Base-by-base conservation (phyloP, 164 flowering plant species). In the Stephania yunnanensis region DNA sequence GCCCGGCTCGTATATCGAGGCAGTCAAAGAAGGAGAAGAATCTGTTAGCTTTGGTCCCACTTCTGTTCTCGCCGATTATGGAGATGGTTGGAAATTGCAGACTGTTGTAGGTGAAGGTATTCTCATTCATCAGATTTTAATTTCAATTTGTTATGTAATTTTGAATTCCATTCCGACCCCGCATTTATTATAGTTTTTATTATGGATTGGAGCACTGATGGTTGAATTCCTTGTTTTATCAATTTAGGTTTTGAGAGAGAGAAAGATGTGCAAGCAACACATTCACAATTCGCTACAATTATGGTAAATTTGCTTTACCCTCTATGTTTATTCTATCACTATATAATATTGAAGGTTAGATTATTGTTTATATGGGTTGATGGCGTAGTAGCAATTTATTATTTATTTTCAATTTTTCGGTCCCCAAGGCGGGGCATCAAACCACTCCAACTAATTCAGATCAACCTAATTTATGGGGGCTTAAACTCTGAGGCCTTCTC, bases 1-100 rank as follows among this genome's bases (percentile, higher is more conserved):
- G 48, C 77, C 78, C 7, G 92, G 85, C 73, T 80, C 73, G 42
- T 75, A 85, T 73, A 86, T 93, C 69, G 92, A 89, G 82, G 91
- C 97, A 7, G 82, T 83, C 73, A 93, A 92, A 84, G 88, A 87
- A 70, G 94, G 91, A 42, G 95, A 93, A 65, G 97, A 88, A 71
- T 88, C 98, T 36, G 76, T 94, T 22, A 85, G 73, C 81, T 94
- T 94, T 83, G 94, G 94, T 42, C 91, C 89, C 58, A 83, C 72
- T 81, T 83, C 94, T 0, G 74, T 75, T 78, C 94, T 94, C 52
- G 85, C 83, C 11, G 80, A 86, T 72, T 90, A 89, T 80, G 97
- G 97, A 12, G 73, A 76, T 73, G 92, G 89, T n/a, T 94, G 97
- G 96, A 89, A 78, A 74, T 76, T 94, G 79, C 91, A 88, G 76